These are phyloP conservation scores for Casuarina glauca DNA, from an alignment of 306 rosid genomes.

Conservation along the genomic window DNA sequence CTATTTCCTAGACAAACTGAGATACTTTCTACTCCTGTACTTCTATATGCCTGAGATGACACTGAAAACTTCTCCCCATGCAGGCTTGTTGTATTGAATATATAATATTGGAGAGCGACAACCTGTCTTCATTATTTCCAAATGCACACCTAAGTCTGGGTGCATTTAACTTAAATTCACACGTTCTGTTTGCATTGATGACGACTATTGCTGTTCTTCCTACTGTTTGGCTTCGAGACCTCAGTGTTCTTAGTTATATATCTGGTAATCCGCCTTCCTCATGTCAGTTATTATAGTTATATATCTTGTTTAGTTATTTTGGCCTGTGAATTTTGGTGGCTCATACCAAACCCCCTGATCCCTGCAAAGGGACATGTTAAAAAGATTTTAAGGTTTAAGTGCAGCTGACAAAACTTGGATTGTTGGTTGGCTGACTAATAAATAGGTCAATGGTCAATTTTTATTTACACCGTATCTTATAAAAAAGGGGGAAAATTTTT, in stretches of 20 bases:
- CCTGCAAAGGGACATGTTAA: not conserved
- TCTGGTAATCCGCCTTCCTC: slow-evolving; percentile 56
- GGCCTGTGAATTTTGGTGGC: not conserved
- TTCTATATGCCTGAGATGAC: slow-evolving; percentile 22
- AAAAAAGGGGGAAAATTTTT: too few species aligned
- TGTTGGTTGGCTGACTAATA: not conserved
- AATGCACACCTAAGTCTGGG: slow-evolving; percentile 67
- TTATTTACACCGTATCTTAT: not conserved
- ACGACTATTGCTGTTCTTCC: slow-evolving; percentile 96
- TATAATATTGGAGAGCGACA: slow-evolving; percentile 92
- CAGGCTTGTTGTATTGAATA: slow-evolving; percentile 97
- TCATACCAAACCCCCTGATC: not conserved
- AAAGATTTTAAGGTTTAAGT: not conserved
- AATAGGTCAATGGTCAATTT: not conserved
- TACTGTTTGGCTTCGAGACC: slow-evolving; percentile 91
- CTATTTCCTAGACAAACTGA: not conserved
- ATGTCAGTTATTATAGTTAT: not conserved
- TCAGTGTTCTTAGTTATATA: slow-evolving; percentile 85
- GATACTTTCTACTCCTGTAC: not conserved
- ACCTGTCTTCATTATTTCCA: slow-evolving; percentile 91
- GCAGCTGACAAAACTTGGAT: not conserved
- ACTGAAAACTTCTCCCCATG: slow-evolving; percentile 29
- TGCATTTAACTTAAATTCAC: slow-evolving; percentile 50
- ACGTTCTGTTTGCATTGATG: slow-evolving; percentile 61
- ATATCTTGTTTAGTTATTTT: slow-evolving; percentile 1